phyloP scores from a whole-genome alignment of 2,329 filamentous ascomycete genomes.

The Penicillium janthinellum region DNA sequence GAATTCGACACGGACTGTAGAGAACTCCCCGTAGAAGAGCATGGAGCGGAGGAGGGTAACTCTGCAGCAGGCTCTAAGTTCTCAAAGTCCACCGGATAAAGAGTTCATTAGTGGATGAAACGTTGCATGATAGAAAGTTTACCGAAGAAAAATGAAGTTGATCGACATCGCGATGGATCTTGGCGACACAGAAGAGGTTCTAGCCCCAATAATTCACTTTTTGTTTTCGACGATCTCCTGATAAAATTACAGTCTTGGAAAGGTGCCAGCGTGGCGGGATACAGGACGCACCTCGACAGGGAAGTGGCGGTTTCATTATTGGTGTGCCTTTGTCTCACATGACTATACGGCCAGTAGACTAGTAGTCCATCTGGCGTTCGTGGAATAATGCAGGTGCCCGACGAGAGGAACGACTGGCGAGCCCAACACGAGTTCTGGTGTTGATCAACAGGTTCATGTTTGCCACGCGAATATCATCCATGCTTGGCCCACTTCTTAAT shows the following conservation, averaged over 20 bases:
- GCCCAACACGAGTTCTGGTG: neutral
- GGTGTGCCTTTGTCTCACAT: neutral
- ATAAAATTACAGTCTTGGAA: neutral
- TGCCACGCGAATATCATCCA: neutral
- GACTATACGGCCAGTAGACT: neutral
- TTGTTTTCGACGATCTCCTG: neutral
- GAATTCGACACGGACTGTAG: neutral
- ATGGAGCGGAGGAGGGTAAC: neutral
- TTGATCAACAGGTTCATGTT: constrained; percentile 1
- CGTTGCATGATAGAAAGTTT: neutral
- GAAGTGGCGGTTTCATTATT: neutral
- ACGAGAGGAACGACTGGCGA: neutral
- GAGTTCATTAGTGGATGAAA: neutral
- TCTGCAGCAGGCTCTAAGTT: neutral
- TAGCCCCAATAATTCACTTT: neutral
- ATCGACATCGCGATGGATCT: neutral
- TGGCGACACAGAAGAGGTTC: neutral
- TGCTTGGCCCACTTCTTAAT: neutral
- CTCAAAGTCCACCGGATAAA: neutral
- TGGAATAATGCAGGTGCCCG: neutral
- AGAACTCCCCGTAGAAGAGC: neutral
- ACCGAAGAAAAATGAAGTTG: neutral
- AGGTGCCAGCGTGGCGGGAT: neutral
- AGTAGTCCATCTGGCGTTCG: neutral
- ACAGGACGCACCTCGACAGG: neutral